These are phyloP conservation scores for Straminergon stramineum DNA, from an alignment of 225 moss, liverwort and hornwort species.

Conservation along the genomic window DNA sequence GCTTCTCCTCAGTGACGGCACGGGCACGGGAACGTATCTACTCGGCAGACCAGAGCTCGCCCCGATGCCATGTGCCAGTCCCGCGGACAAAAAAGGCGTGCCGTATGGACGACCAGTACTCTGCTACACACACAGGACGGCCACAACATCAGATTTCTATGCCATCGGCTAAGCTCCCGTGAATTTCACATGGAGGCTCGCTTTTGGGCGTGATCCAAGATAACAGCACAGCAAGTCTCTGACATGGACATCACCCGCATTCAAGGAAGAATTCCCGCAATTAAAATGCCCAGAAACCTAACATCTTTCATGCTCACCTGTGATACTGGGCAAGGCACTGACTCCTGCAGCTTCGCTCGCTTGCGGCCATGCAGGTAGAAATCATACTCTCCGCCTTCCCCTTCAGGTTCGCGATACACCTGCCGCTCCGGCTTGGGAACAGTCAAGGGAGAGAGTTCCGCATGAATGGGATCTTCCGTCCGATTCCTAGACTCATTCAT, in stretches of 20 bases:
- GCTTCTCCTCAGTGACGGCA: conserved; percentile 6
- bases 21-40: conserved; percentile 6
- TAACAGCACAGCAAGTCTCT: not conserved
- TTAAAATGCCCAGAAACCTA: no score
- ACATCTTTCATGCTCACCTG: conserved; percentile 25
- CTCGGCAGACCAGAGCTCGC: not conserved
- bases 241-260: not conserved
- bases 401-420: conserved; percentile 22
- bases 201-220: not conserved
- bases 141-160: not conserved
- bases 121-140: not conserved
- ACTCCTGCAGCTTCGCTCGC: conserved; percentile 54
- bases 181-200: no score
- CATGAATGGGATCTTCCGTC: not conserved
- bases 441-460: not conserved
- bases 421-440: conserved; percentile 60
- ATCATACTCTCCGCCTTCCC: conserved; percentile 25
- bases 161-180: no score
- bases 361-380: conserved; percentile 44
- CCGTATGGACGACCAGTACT: not conserved
- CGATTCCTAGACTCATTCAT: not conserved
- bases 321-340: not conserved
- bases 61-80: conserved; percentile 1
- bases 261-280: no score
- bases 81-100: not conserved